Evolutionary conservation across 495 filamentous ascomycete genomes (phyloP).

Genomic region (Rostrohypoxylon terebratum): DNA sequence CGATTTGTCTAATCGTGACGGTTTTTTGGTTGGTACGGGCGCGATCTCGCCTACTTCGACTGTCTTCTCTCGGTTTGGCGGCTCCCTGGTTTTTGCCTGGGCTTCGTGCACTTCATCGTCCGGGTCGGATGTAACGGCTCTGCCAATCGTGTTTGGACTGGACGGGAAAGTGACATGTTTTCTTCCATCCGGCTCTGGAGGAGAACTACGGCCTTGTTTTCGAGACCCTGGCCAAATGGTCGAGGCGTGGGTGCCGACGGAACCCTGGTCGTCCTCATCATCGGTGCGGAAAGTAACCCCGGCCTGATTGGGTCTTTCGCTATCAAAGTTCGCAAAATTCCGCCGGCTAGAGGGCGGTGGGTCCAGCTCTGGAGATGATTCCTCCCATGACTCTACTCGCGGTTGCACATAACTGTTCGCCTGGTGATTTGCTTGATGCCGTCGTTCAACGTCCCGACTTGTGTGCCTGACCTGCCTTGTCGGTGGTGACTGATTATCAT

Average conservation of each 20-base stretch:
- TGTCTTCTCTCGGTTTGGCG: constrained; percentile 6
- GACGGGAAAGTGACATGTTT: constrained; percentile 41
- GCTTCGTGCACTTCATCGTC: constrained; percentile 13
- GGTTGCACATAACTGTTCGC: constrained; percentile 31
- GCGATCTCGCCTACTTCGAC: constrained; percentile 1
- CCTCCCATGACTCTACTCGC: constrained; percentile 21
- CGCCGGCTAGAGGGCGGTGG: not conserved
- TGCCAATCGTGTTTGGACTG: constrained; percentile 35
- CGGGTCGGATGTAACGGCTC: constrained; percentile 36
- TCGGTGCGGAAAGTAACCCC: constrained; percentile 12
- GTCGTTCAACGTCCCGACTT: constrained; percentile 9
- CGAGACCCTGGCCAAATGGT: constrained; percentile 43
- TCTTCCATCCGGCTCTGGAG: constrained; percentile 27
- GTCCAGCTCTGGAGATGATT: constrained; percentile 10
- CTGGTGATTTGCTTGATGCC: constrained; percentile 9
- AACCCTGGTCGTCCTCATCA: constrained; percentile 41
- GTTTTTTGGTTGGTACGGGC: constrained; percentile 12
- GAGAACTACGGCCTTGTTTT: constrained; percentile 27
- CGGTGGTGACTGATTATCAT: constrained; percentile 13
- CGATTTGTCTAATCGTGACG: constrained; percentile 34
- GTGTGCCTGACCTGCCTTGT: constrained; percentile 11
- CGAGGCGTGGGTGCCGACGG: constrained; percentile 45
- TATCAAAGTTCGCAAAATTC: not conserved
- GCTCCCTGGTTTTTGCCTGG: not conserved
- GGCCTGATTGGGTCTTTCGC: not conserved